Conservation (phyloP, 768 basidiomycete genomes). For the Termitomyces sp. region DNA sequence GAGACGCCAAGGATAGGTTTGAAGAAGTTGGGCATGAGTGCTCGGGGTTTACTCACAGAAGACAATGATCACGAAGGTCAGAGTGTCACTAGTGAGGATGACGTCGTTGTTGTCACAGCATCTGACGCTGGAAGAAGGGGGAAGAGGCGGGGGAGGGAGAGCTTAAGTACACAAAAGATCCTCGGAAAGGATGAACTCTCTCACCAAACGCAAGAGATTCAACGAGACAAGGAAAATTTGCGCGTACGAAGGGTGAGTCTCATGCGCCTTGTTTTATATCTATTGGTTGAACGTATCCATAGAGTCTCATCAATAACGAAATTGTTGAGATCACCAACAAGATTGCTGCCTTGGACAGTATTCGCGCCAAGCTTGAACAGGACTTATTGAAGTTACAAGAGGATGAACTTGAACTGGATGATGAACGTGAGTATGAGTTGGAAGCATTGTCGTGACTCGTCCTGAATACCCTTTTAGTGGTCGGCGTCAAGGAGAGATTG, state of each 20-base stretch:
- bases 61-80: conserved; percentile 51
- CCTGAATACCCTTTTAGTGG: conserved; percentile 45
- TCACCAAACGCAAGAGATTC: conserved; percentile 81
- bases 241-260: conserved; percentile 76
- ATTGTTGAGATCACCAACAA: conserved; percentile 87
- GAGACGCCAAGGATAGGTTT: conserved; percentile 73
- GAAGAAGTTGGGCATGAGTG: conserved; percentile 73
- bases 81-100: conserved; percentile 71
- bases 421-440: conserved; percentile 64
- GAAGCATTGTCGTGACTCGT: conserved; percentile 4
- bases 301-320: conserved; percentile 85
- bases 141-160: conserved; percentile 57
- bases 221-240: conserved; percentile 88
- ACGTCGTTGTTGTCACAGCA: conserved; percentile 58
- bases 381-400: conserved; percentile 86
- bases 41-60: conserved; percentile 66
- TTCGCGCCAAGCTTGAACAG: conserved; percentile 74
- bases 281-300: conserved; percentile 3
- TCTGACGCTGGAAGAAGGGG: conserved; percentile 33
- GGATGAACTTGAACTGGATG: conserved; percentile 95
- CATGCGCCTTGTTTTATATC: not conserved
- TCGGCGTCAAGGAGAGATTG: conserved; percentile 84
- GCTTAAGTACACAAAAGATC: conserved; percentile 61
- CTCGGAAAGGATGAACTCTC: conserved; percentile 82
- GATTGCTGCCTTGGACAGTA: conserved; percentile 78